Conservation (phyloP, 2,329 filamentous ascomycete genomes). For the Graphilbum ipis-grandicollis region DNA sequence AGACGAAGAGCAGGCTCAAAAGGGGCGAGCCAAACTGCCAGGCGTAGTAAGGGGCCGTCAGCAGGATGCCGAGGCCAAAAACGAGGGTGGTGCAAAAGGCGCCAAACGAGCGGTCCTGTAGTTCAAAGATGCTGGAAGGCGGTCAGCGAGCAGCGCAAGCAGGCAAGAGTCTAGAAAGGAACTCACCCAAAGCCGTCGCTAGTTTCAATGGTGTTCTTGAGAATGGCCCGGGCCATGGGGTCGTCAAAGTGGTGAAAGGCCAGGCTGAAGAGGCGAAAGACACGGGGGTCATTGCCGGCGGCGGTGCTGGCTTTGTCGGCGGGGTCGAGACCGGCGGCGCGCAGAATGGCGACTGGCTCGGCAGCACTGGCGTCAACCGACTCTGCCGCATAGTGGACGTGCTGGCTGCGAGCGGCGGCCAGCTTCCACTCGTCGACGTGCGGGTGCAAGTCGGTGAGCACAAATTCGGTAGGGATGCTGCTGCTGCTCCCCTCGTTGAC, state of each 20-base stretch:
- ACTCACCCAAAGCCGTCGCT: constrained; percentile 44
- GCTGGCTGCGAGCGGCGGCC: constrained; percentile 30
- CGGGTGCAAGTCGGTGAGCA: constrained; percentile 50
- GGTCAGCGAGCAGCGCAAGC: background rate
- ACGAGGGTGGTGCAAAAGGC: constrained; percentile 34
- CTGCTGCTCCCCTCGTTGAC: constrained; percentile 27
- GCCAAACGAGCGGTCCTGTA: constrained; percentile 46
- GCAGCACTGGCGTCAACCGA: constrained; percentile 49
- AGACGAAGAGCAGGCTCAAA: constrained; percentile 45
- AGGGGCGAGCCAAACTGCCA: constrained; percentile 32
- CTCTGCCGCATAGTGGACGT: constrained; percentile 40
- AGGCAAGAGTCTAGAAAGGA: background rate
- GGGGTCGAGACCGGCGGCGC: constrained; percentile 5
- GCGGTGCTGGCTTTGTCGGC: background rate
- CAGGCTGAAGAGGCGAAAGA: constrained; percentile 56
- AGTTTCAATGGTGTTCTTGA: constrained; percentile 46
- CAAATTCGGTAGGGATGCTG: constrained; percentile 24
- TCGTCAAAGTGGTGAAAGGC: constrained; percentile 67
- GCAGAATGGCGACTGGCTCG: constrained; percentile 27
- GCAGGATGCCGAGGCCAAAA: constrained; percentile 32
- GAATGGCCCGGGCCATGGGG: constrained; percentile 36
- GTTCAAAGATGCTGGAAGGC: constrained; percentile 42
- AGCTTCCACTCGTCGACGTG: constrained; percentile 42
- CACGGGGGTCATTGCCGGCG: background rate
- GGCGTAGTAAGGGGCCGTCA: constrained; percentile 33